Base-by-base conservation (phyloP, 1,284 basidiomycete genomes). In the Vanrija pseudolonga region DNA sequence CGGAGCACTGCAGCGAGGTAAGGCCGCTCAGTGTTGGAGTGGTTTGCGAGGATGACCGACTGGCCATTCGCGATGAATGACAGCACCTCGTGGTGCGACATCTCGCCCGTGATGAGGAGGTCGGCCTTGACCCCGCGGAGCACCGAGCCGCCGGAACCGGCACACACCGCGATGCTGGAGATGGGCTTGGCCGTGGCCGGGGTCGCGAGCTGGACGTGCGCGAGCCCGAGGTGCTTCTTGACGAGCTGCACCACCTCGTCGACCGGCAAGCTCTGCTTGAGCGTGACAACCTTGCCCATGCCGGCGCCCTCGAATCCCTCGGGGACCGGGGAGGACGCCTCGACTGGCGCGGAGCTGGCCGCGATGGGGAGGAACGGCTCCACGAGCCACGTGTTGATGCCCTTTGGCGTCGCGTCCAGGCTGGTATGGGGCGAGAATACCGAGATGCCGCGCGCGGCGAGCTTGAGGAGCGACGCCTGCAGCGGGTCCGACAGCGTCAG, bases 101-200 rank as follows among this genome's bases (percentile, higher is more conserved):
- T 90, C 74, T 94, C 91, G n/a, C 91, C 91, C 1, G 91, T 95
- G 64, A 91, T 81, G 71, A 89, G 89, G 23, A 91, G 81, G 71
- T 94, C 89, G 41, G 89, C 89, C 32, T 83, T 76, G 51, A 83
- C 80, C 47, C 83, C 85, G 40, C 80, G 72, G 39, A 95, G 81
- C 73, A 91, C 79, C 42, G 85, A 85, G 2, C 83, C 87, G 26
- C 66, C 68, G 51, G 50, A 85, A 28, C 90, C 90, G 36, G 90
- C 90, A 72, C 90, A 93, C 54, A 94, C 85, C 44, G 88, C 90
- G 54, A 93, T 82, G 24, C 65, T 66, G 64, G 59, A 65, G 50
- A 66, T 59, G 7, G 61, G 51, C 36, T 50, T 56, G 19, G 64
- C 56, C 2, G 56, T 59, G 19, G 66, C 67, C 45, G 82, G 80